Evolutionary conservation across 1,139 yeast species (phyloP), one percentile per base, ranked within the genome.

Genomic region (Zygotorulaspora mrakii): DNA sequence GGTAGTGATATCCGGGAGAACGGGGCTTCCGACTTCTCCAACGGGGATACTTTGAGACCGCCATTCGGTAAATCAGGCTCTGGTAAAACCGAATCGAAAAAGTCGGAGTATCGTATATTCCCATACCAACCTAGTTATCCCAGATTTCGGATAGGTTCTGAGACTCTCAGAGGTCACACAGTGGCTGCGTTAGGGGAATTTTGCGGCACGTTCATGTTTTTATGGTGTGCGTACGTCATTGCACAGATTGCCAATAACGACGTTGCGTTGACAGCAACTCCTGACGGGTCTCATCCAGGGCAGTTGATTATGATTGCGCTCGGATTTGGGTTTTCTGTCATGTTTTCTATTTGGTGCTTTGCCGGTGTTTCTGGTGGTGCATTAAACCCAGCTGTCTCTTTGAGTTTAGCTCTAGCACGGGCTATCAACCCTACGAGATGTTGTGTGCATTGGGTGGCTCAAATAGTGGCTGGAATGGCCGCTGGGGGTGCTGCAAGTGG

Each of bases 401-500:
- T 85, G 39, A 70, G 91, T 25, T 69, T 86, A 59, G 73, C 79
- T 14, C 67, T 82, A 37, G 82, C 84, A 18, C 75, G 83, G 48
- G 94, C 88, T 39, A 73, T 83, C 47, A 75, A 86, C 31, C 88
- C 91, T 42, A 45, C 81, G 28, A 77, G 94, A 63, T 91, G 85
- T 52, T 64, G 69, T 28, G 62, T 83, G 42, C 77, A 82, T 79
- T 66, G 76, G 65, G 38, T 79, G 41, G 58, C 89, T 33, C 95
- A 87, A 68, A 64, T 86, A 56, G 65, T 85, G 61, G 95, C 82
- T 39, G 95, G 95, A 65, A 82, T 87, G 80, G 87, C 88, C 54
- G 95, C 95, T 45, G 94, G 94, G 45, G 95, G 87, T 63, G 91
- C 88, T 33, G 95, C 89, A 36, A 69, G 76, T 50, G 95, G 88